Conservation (phyloP, 345 rosid species). For the Populus davidiana region DNA sequence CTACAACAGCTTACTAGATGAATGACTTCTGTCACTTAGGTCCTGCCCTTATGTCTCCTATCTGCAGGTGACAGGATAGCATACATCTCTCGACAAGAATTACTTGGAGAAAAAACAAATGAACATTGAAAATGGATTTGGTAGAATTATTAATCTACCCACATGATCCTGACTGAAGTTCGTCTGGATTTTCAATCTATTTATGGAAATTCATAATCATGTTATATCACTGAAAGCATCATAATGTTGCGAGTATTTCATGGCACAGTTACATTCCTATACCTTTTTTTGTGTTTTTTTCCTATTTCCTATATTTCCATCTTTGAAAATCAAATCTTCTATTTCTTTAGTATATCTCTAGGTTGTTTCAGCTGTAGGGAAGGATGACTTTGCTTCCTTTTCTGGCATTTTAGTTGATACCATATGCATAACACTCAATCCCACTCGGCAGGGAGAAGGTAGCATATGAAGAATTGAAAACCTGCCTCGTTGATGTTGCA, state of each 20-base stretch:
- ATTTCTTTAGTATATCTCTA: too few relatives aligned
- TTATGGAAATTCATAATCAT: background rate
- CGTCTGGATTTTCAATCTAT: background rate
- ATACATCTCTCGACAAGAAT: background rate
- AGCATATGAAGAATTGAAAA: too few relatives aligned
- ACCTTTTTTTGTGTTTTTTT: background rate
- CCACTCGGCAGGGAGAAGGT: too few relatives aligned
- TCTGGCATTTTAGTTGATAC: too few relatives aligned
- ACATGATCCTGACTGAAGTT: background rate
- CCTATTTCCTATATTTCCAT: too few relatives aligned
- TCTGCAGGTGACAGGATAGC: background rate
- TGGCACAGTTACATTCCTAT: background rate
- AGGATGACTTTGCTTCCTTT: too few relatives aligned
- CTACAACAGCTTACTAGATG: background rate
- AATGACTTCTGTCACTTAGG: background rate
- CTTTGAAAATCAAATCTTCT: too few relatives aligned
- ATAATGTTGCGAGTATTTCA: background rate
- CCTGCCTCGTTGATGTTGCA: too few relatives aligned
- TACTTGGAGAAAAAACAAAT: background rate
- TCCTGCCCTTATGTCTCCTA: background rate
- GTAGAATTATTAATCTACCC: background rate
- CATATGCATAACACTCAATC: too few relatives aligned
- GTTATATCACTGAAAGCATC: background rate
- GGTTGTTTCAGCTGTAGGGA: too few relatives aligned
- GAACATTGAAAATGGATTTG: background rate